Conservation (phyloP, 192 early-diverging fungal genomes). For the Backusella australiensis region DNA sequence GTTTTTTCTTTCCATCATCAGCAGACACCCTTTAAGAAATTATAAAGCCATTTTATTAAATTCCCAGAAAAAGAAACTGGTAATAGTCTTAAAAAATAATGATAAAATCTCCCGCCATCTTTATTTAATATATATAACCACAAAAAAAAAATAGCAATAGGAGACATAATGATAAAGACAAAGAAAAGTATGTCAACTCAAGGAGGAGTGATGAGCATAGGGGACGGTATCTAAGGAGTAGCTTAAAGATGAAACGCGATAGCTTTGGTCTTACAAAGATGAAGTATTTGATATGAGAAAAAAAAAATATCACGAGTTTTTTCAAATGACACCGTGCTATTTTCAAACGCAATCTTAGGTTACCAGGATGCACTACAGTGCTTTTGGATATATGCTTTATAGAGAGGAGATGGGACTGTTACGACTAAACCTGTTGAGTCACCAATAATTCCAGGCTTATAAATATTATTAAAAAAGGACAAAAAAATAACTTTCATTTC, state of each 20-base stretch:
- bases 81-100: neutral
- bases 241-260: neutral
- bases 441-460: neutral
- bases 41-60: neutral
- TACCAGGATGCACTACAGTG: neutral
- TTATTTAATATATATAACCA: neutral
- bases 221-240: neutral
- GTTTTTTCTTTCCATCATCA: neutral
- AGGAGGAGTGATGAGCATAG: neutral
- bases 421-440: neutral
- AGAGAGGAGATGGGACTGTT: neutral
- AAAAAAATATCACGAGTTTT: slow-evolving; percentile 1
- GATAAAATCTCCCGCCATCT: neutral
- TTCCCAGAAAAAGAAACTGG: neutral
- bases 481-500: neutral
- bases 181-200: neutral
- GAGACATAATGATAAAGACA: neutral
- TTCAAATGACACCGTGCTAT: slow-evolving; percentile 1
- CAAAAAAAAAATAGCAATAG: neutral
- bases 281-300: neutral
- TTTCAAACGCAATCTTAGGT: slow-evolving; percentile 6
- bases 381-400: neutral
- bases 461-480: neutral
- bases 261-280: neutral
- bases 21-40: neutral